These are phyloP conservation scores for Mucor piriformis DNA, from an alignment of 371 early-diverging fungal species.

Conservation along the genomic window DNA sequence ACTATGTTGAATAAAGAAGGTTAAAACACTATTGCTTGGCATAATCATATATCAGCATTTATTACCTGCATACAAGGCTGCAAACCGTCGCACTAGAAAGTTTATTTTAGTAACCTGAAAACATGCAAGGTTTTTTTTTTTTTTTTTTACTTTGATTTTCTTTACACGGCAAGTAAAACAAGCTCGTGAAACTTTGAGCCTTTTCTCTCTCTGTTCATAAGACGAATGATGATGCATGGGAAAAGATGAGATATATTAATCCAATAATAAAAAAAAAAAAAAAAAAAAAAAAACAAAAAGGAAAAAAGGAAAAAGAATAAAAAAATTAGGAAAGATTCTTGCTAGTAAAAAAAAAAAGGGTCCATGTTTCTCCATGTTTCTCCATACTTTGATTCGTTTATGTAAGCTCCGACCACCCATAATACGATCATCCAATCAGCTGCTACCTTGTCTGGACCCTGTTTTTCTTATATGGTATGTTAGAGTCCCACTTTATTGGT, in stretches of 20 bases:
- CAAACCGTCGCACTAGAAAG: conserved; percentile 50
- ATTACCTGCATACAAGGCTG: conserved; percentile 60
- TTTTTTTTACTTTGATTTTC: conserved; percentile 48
- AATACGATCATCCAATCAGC: neutral
- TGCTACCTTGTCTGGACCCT: conserved; percentile 4
- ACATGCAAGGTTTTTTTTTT: neutral
- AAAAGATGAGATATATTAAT: neutral
- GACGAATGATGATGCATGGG: neutral
- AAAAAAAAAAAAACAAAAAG: neutral
- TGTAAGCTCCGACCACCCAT: conserved; percentile 19
- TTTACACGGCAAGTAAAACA: conserved; percentile 53
- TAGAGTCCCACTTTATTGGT: too few species aligned
- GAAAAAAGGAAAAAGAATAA: too few species aligned
- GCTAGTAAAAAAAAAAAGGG: conserved; percentile 21
- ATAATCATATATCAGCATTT: neutral
- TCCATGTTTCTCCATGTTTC: conserved; percentile 24
- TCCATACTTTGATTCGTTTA: conserved; percentile 16
- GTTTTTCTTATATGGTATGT: neutral
- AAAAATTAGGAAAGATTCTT: too few species aligned
- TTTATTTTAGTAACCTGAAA: neutral
- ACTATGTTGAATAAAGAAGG: too few species aligned
- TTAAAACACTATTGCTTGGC: too few species aligned
- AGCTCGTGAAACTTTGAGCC: conserved; percentile 49
- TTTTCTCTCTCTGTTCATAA: conserved; percentile 31
- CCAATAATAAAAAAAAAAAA: conserved; percentile 2